phyloP scores from a whole-genome alignment of 1,284 basidiomycete genomes.

The Hymenochaete sp. region DNA sequence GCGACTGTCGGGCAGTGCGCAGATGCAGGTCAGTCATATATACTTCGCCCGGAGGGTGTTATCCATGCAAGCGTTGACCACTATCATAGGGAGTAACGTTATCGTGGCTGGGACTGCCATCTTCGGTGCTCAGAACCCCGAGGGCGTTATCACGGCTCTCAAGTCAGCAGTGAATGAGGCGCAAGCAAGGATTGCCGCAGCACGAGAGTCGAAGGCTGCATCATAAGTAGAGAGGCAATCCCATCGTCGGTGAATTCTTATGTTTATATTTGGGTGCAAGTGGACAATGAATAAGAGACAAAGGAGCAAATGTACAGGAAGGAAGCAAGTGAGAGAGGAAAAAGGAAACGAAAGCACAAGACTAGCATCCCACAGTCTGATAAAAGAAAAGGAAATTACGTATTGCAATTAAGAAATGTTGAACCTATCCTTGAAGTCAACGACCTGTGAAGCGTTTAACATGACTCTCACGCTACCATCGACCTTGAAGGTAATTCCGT shows the following conservation, averaged over 20 bases:
- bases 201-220: constrained; percentile 3
- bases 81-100: constrained; percentile 92
- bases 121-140: constrained; percentile 76
- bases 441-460: too few relatives aligned
- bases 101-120: constrained; percentile 98
- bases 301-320: too few relatives aligned
- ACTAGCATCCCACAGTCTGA: too few relatives aligned
- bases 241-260: background rate
- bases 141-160: constrained; percentile 66
- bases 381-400: constrained; percentile 2
- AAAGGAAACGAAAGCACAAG: too few relatives aligned
- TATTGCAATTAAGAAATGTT: constrained; percentile 6
- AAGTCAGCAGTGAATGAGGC: constrained; percentile 67
- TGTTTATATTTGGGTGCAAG: background rate
- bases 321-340: too few relatives aligned
- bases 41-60: background rate
- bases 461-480: too few relatives aligned
- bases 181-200: constrained; percentile 39
- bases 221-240: too few relatives aligned
- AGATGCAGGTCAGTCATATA: constrained; percentile 68
- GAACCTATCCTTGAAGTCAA: too few relatives aligned
- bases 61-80: background rate
- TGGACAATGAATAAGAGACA: too few relatives aligned
- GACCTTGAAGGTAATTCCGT: too few relatives aligned
- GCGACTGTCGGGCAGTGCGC: constrained; percentile 88